phyloP scores from a whole-genome alignment of 2,329 filamentous ascomycete genomes.

The Ophiostoma quercus region DNA sequence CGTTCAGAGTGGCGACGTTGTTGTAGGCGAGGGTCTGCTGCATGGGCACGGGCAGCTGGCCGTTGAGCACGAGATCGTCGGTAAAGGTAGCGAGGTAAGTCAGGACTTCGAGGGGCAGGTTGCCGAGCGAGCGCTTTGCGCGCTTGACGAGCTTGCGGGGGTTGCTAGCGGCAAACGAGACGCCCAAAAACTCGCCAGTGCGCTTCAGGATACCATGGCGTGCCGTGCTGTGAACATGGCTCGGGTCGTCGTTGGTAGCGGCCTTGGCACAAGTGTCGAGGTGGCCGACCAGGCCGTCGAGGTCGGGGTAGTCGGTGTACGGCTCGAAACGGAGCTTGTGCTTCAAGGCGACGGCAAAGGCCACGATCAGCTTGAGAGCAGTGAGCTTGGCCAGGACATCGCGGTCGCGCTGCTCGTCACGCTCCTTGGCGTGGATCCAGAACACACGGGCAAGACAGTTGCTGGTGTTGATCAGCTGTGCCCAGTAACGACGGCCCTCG shows the following conservation, averaged over 20 bases:
- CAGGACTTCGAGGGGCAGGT: constrained; percentile 67
- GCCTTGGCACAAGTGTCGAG: constrained; percentile 60
- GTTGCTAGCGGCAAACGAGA: constrained; percentile 63
- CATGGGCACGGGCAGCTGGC: constrained; percentile 43
- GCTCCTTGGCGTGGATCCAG: constrained; percentile 70
- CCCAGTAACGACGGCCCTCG: constrained; percentile 53
- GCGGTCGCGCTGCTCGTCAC: constrained; percentile 52
- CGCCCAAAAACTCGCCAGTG: constrained; percentile 58
- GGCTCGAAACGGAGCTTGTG: constrained; percentile 70
- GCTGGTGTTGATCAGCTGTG: constrained; percentile 54
- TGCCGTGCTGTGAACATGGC: constrained; percentile 31
- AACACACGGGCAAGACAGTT: constrained; percentile 69
- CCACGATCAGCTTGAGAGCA: constrained; percentile 63
- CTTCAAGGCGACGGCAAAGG: constrained; percentile 65
- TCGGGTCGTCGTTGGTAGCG: constrained; percentile 37
- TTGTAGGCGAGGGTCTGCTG: constrained; percentile 43
- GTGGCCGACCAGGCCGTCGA: constrained; percentile 55
- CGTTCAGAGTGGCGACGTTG: constrained; percentile 53
- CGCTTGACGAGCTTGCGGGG: constrained; percentile 64
- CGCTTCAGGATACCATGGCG: constrained; percentile 44
- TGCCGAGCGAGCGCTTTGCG: constrained; percentile 61
- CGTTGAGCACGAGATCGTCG: constrained; percentile 49
- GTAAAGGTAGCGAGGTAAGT: constrained; percentile 60
- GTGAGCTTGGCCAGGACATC: constrained; percentile 63
- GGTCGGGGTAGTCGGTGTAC: constrained; percentile 62